Conservation (phyloP, 2,329 filamentous ascomycete species). For the Botryosphaeria agaves region DNA sequence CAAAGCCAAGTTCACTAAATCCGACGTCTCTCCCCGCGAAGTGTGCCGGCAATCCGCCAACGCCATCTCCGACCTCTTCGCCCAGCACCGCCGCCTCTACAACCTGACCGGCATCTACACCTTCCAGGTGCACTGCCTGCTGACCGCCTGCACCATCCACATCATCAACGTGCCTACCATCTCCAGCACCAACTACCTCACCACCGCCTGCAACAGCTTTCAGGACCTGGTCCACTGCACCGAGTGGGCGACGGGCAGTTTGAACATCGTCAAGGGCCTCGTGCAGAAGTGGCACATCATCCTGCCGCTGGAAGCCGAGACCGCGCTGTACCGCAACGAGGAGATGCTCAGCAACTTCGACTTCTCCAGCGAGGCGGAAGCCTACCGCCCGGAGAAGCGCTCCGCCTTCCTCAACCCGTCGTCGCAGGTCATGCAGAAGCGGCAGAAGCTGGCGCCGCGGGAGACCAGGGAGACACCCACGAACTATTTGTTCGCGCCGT, state of each 20-base stretch:
- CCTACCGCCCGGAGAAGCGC: slow-evolving; percentile 4
- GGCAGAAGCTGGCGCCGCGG: slow-evolving; percentile 2
- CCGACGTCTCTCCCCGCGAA: slow-evolving; percentile 6
- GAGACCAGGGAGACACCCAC: slow-evolving; percentile 2
- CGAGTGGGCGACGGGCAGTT: slow-evolving; percentile 6
- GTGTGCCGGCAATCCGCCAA: slow-evolving; percentile 7
- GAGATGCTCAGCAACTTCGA: slow-evolving; percentile 1
- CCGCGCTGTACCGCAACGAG: slow-evolving; percentile 6
- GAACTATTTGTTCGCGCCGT: slow-evolving; percentile 9
- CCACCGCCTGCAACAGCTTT: slow-evolving; percentile 8
- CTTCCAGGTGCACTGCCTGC: slow-evolving; percentile 8
- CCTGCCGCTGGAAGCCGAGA: slow-evolving; percentile 8
- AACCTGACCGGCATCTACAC: slow-evolving; percentile 6
- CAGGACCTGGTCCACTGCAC: slow-evolving; percentile 7
- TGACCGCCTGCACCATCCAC: slow-evolving; percentile 8
- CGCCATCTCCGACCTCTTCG: slow-evolving; percentile 7
- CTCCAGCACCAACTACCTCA: slow-evolving; percentile 27
- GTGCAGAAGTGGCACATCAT: slow-evolving; percentile 10
- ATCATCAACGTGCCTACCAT: slow-evolving; percentile 8
- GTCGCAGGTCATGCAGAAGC: slow-evolving; percentile 2
- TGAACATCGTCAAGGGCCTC: slow-evolving; percentile 7
- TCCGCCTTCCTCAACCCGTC: slow-evolving; percentile 2
- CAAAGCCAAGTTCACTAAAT: slow-evolving; percentile 7
- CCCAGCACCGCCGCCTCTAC: slow-evolving; percentile 6
- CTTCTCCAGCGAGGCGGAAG: slow-evolving; percentile 1